Evolutionary conservation across 306 rosid genomes (phyloP).

Genomic region (Acacia crassicarpa): DNA sequence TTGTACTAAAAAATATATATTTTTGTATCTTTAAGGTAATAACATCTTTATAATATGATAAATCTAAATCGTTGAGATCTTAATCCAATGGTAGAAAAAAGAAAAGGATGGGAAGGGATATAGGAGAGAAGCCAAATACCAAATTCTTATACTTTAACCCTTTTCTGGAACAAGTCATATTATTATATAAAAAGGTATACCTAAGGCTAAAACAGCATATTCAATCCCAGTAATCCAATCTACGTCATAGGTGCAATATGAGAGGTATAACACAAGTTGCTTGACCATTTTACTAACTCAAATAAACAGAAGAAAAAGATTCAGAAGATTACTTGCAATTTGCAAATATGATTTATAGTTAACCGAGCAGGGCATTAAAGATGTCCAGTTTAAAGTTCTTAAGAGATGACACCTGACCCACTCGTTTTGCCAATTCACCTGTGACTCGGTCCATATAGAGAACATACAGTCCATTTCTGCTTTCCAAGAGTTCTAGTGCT

Average conservation of each 20-base stretch:
- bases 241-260: neutral
- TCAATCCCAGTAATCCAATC: neutral
- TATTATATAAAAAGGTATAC: neutral
- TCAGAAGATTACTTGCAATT: neutral
- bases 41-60: too few species aligned
- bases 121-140: too few species aligned
- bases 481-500: conserved; percentile 75
- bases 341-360: conserved; percentile 28
- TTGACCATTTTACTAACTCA: neutral
- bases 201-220: neutral
- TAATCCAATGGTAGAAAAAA: too few species aligned
- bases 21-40: too few species aligned
- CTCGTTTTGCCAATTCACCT: conserved; percentile 67
- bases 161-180: neutral
- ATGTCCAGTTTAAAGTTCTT: conserved; percentile 59
- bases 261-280: neutral
- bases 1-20: too few species aligned
- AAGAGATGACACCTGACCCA: conserved; percentile 45
- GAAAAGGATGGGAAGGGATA: too few species aligned
- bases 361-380: conserved; percentile 49
- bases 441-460: conserved; percentile 83
- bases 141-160: too few species aligned
- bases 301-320: neutral
- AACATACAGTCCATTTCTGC: conserved; percentile 78
- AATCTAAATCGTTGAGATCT: too few species aligned